Percentiles rank a stretch among this genome's conserved stretches.
Conservation (phyloP, 768 basidiomycete species). For the Agaricus bisporus region DNA sequence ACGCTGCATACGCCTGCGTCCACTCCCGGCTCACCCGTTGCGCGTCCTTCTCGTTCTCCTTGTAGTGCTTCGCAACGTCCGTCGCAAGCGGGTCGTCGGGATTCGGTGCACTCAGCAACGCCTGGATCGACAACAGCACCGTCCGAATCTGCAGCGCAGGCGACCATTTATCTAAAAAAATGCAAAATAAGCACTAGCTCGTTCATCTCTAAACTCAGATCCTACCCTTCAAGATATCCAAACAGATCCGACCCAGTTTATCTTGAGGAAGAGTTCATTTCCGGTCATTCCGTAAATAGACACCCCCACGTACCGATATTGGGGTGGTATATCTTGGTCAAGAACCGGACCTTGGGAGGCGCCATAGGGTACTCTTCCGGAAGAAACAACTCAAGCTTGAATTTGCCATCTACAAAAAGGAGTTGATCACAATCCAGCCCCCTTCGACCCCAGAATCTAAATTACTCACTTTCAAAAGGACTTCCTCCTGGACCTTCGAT, state of each 20-base stretch:
- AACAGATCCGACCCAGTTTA: conserved; percentile 96
- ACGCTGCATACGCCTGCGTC: conserved; percentile 84
- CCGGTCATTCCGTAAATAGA: neutral
- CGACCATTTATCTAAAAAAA: conserved; percentile 88
- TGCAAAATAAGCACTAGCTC: neutral
- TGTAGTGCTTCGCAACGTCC: conserved; percentile 97
- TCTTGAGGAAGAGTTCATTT: conserved; percentile 40
- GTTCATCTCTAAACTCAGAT: neutral
- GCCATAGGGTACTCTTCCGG: conserved; percentile 99
- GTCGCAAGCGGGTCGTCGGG: conserved; percentile 94
- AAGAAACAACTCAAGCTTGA: conserved; percentile 94
- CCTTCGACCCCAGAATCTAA: too few species aligned
- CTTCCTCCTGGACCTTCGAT: conserved; percentile 93
- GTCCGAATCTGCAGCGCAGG: conserved; percentile 98
- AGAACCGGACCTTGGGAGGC: conserved; percentile 95
- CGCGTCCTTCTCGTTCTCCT: conserved; percentile 93
- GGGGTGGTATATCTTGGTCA: conserved; percentile 98
- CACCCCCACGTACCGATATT: conserved; percentile 79
- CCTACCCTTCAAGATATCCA: conserved; percentile 95
- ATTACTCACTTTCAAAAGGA: conserved; percentile 71
- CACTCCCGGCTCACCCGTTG: conserved; percentile 91
- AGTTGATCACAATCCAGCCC: too few species aligned
- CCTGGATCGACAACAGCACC: conserved; percentile 93
- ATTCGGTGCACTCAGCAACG: conserved; percentile 93
- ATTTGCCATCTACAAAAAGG: conserved; percentile 64